Evolutionary conservation across 2,329 filamentous ascomycete species (phyloP).

Genomic region (Pseudogymnoascus sp.): DNA sequence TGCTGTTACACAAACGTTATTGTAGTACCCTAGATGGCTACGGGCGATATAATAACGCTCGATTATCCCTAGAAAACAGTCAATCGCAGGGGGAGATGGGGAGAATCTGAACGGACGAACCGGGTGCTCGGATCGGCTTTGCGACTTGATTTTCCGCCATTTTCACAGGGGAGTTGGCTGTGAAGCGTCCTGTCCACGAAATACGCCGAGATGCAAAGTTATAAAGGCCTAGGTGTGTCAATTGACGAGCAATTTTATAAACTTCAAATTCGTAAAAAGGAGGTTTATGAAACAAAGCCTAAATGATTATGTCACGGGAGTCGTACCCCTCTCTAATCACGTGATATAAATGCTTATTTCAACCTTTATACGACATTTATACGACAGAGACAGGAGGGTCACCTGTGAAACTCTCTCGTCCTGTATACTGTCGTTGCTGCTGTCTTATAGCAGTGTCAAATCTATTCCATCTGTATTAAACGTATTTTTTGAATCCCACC

Average conservation of each 20-base stretch:
- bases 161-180: not conserved
- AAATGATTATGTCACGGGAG: not conserved
- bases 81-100: not conserved
- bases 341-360: conserved; percentile 3
- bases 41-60: conserved; percentile 9
- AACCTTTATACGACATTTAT: not conserved
- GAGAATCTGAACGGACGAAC: not conserved
- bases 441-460: not conserved
- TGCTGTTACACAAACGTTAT: not conserved
- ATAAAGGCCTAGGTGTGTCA: not conserved
- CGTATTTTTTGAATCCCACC: not conserved
- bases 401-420: not conserved
- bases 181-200: not conserved
- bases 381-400: not conserved
- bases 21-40: conserved; percentile 3
- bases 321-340: not conserved
- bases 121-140: not conserved
- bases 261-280: not conserved
- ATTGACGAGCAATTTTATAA: not conserved
- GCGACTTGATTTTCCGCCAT: not conserved
- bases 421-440: not conserved
- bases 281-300: not conserved
- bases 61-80: not conserved
- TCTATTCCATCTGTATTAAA: not conserved
- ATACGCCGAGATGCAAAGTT: not conserved